Percentiles rank a stretch among this genome's conserved stretches.
These are phyloP conservation scores for Penstemon newberryi DNA, from an alignment of 257 asterid genomes.

Conservation along the genomic window DNA sequence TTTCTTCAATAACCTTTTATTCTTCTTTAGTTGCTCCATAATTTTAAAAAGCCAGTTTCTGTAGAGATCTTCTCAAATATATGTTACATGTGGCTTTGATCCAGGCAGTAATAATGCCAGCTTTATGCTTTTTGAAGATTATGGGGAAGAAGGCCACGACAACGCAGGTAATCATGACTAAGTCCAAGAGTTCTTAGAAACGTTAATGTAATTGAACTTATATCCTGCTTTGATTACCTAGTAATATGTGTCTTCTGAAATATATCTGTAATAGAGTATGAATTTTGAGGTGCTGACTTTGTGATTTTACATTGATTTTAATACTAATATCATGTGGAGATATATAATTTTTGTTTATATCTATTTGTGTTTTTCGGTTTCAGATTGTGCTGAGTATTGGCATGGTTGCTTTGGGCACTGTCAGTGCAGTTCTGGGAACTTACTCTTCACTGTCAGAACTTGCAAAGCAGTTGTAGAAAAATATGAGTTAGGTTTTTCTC, in stretches of 20 bases:
- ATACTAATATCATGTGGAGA: too few species aligned
- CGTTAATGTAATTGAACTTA: too few species aligned
- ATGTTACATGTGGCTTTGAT: not conserved
- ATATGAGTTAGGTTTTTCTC: not conserved
- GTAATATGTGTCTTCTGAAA: too few species aligned
- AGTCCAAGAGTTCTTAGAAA: not conserved
- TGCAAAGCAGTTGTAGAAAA: constrained; percentile 30
- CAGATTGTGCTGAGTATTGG: constrained; percentile 44
- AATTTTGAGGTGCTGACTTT: too few species aligned
- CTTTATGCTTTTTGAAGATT: constrained; percentile 71
- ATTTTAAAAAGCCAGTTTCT: not conserved
- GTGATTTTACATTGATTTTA: too few species aligned
- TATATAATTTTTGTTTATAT: not conserved
- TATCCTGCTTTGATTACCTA: too few species aligned
- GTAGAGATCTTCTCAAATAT: not conserved
- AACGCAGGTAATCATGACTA: constrained; percentile 50
- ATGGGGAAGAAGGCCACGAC: constrained; percentile 56
- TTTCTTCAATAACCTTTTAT: not conserved
- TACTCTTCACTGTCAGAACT: constrained; percentile 52
- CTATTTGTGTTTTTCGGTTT: not conserved
- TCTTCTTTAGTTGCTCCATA: not conserved
- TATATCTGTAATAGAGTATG: too few species aligned
- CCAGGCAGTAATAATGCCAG: constrained; percentile 45
- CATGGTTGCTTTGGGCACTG: constrained; percentile 53
- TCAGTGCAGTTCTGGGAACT: constrained; percentile 62